Evolutionary conservation across 805 yeast species (phyloP).

Genomic region (Pichia gijzeniarum): DNA sequence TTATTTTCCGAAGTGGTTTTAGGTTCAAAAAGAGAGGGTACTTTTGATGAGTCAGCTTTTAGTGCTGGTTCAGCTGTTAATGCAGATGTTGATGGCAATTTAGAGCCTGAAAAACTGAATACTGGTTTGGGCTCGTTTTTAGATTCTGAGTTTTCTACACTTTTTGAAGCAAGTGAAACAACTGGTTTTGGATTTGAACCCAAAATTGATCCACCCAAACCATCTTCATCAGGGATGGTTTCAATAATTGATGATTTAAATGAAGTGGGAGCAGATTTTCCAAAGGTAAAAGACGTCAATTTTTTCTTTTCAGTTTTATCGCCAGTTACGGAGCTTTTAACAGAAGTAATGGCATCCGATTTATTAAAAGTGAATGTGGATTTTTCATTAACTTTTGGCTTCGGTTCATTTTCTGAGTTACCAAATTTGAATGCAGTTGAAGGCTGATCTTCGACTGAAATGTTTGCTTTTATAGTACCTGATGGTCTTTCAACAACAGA

Average conservation of each 20-base stretch:
- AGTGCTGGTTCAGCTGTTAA: neutral
- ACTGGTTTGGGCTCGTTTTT: neutral
- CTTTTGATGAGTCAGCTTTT: neutral
- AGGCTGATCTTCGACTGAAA: constrained; percentile 1
- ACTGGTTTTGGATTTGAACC: neutral
- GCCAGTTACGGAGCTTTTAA: too few relatives aligned
- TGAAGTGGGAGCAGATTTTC: neutral
- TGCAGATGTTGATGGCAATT: too few relatives aligned
- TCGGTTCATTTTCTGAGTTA: neutral
- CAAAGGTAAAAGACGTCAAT: neutral
- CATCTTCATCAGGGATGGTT: neutral
- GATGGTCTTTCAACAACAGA: neutral
- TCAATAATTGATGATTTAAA: neutral
- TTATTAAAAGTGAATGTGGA: neutral
- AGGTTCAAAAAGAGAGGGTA: too few relatives aligned
- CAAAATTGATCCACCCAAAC: neutral
- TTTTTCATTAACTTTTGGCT: neutral
- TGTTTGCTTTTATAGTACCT: neutral
- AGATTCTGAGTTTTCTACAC: neutral
- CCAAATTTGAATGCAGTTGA: constrained; percentile 6
- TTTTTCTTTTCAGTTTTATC: neutral
- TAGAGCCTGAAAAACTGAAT: neutral
- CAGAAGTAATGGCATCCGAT: too few relatives aligned
- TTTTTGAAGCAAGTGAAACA: neutral
- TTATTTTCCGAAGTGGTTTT: neutral